Evolutionary conservation across 805 yeast genomes (phyloP), one percentile per base, ranked within the genome.

Genomic region (Trichomonascus vanleenenianus): DNA sequence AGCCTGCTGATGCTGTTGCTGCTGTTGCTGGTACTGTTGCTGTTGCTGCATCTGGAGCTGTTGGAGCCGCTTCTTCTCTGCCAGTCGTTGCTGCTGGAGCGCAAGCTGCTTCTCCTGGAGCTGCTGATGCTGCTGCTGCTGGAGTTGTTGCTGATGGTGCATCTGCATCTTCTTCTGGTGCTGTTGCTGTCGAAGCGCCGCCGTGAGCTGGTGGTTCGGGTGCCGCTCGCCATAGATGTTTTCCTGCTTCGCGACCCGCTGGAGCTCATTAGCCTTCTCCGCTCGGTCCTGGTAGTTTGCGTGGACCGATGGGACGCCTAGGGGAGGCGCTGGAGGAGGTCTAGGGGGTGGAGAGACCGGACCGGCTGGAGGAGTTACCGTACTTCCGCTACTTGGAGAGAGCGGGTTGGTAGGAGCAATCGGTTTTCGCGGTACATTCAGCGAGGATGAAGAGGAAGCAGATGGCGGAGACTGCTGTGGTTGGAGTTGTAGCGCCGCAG

Each of bases 301-400:
- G 34, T 52, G 54, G 10, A 60, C 63, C 1, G 62, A 53, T 3
- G 60, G 56, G 10, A 61, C 66, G 1, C 65, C 67, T 12, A 64
- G 65, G 51, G 71, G 72, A 55, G 71, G 75, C 56, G 66, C 71
- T 44, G 68, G 68, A 2, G 67, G 63, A 1, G 68, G 68, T 18
- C 68, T 50, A 1, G 68, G 67, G 2, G 68, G 67, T 3, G 68
- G 65, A 1, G 65, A 57, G 14, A 19, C 27, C 12, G 42, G 39
- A 1, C 52, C 27, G 2, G 39, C 46, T n/a, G 50, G 43, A 12
- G 56, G 56, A 19, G 55, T 42, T 3, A 35, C n/a, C n/a, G 33
- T 20, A 14, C 40, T 40, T 27, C 19, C 35, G 35, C 35, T n/a
- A n/a, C n/a, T 8, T 22, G 27, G 27, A 4, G 27, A 22, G 7